Conservation (phyloP, 1,284 basidiomycete species). For the Irpex rosettiformis region DNA sequence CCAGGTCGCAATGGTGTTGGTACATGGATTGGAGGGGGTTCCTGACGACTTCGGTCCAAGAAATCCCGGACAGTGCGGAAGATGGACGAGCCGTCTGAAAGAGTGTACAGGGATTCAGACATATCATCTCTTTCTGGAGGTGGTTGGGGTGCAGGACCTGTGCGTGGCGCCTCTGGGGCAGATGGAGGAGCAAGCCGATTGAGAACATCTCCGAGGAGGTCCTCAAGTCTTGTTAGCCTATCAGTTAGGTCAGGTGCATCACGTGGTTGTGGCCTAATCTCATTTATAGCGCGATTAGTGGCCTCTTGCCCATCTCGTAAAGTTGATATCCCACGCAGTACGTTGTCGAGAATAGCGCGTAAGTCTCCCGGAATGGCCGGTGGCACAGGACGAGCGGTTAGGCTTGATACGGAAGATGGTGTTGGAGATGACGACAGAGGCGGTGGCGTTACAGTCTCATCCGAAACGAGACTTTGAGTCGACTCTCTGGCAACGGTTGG, state of each 20-base stretch:
- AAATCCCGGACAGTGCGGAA: constrained; percentile 11
- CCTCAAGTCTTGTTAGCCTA: constrained; percentile 38
- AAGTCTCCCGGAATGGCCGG: constrained; percentile 35
- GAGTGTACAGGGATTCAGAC: constrained; percentile 5
- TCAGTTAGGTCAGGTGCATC: constrained; percentile 35
- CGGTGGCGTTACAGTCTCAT: constrained; percentile 15
- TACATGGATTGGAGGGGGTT: constrained; percentile 31
- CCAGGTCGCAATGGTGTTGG: constrained; percentile 41
- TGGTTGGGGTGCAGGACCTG: constrained; percentile 3
- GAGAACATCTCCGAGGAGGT: constrained; percentile 34
- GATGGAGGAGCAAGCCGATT: constrained; percentile 15
- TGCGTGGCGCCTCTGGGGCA: background rate
- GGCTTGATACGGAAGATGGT: constrained; percentile 38
- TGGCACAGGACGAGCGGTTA: constrained; percentile 39
- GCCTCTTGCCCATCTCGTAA: constrained; percentile 56
- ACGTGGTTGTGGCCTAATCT: constrained; percentile 33
- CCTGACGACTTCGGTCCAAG: constrained; percentile 10
- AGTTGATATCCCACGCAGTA: constrained; percentile 48
- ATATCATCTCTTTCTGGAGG: constrained; percentile 8
- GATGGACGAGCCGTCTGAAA: constrained; percentile 10
- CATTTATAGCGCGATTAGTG: constrained; percentile 48
- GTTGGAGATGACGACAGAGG: constrained; percentile 29
- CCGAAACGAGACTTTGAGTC: constrained; percentile 2
- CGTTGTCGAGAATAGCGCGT: constrained; percentile 42
- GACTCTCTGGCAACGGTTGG: background rate